These are phyloP conservation scores for Daldinia eschscholtzii DNA, from an alignment of 2,329 filamentous ascomycete genomes.

Conservation along the genomic window DNA sequence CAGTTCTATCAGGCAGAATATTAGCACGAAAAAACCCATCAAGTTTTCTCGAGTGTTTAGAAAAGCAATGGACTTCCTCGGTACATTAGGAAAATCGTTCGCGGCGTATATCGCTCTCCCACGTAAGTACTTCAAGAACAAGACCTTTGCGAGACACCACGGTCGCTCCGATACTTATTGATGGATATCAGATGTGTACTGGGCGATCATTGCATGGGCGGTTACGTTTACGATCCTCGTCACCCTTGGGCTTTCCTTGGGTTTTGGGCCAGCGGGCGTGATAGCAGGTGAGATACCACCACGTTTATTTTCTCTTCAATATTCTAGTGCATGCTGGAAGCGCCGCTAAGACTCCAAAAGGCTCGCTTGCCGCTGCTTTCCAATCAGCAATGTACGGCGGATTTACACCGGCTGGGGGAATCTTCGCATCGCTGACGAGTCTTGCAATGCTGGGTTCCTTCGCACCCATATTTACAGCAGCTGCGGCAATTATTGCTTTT, in stretches of 20 bases:
- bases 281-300: not conserved
- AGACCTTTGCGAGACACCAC: not conserved
- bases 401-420: slow-evolving; percentile 3
- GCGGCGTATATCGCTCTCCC: not conserved
- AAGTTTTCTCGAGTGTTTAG: not conserved
- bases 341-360: not conserved
- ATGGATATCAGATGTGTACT: not conserved
- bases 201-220: not conserved
- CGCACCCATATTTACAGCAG: not conserved
- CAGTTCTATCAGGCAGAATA: not conserved
- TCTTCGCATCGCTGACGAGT: slow-evolving; percentile 12
- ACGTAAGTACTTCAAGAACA: not conserved
- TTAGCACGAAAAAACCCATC: not conserved
- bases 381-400: slow-evolving; percentile 8
- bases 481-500: not conserved
- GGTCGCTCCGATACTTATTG: not conserved
- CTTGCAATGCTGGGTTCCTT: slow-evolving; percentile 5
- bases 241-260: not conserved
- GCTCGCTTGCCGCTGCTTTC: slow-evolving; percentile 4
- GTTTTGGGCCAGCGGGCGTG: slow-evolving; percentile 8
- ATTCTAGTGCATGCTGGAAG: too few relatives aligned
- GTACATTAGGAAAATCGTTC: not conserved
- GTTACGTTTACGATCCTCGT: not conserved
- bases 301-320: not conserved
- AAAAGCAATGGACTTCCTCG: not conserved